Evolutionary conservation across 345 rosid genomes (phyloP), one percentile per base, ranked within the genome.

Genomic region (Aquilaria sinensis): DNA sequence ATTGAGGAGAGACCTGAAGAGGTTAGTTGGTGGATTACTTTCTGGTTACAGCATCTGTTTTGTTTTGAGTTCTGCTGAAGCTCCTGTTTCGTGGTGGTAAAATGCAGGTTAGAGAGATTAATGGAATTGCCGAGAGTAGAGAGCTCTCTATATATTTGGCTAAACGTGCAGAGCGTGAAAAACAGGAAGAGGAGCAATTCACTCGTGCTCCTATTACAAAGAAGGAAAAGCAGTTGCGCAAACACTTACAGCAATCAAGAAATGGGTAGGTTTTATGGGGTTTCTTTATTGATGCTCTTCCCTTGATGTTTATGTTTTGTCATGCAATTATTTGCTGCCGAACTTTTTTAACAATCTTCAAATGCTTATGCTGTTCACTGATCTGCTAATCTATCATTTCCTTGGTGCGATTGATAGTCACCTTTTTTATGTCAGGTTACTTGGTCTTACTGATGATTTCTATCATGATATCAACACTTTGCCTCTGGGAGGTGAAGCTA

Each of bases 1-100:
- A 58, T 90, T 47, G 88, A 90, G 72, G 97, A 79, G 58, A 83
- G 67, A 69, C 99, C 99, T 61, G 92, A 85, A 74, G 99, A 90
- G 87, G 98, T 92, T 46, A 10, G 80, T 67, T 41, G 45, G 47
- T 53, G 9, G 32, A 45, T 50, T 61, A 54, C 53, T 58, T 65
- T 60, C 31, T 37, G 2, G 41, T 61, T 49, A 29, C 58, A 43
- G 34, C 46, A 10, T 33, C 67, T 29, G 10, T 57, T 66, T 43
- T 11, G 54, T 43, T 60, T 12, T 61, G 49, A 34, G 57, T 45
- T 14, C 13, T 51, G 51, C 70, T 75, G 10, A 75, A 57, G 43
- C 53, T 54, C 51, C 30, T 55, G 61, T 15, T 53, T 3, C 14
- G 63, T 46, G 37, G 47, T 73, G 65, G 10, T 32, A 45, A 43